Base-by-base conservation (phyloP, 306 rosid genomes). In the Astragalus membranaceus region DNA sequence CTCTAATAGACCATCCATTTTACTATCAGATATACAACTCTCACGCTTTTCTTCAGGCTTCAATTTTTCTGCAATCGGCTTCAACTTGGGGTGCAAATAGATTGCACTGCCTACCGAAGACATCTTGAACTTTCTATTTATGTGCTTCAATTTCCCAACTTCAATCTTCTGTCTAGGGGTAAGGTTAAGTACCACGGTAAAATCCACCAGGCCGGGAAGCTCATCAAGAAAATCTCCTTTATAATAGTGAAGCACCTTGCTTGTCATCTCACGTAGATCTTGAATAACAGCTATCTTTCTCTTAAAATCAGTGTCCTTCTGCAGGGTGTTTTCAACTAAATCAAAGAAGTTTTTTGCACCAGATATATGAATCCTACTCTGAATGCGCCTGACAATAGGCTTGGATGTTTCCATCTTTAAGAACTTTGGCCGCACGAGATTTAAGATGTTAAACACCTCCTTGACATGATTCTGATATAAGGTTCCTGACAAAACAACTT, bases 151-250 rank as follows among this genome's bases (percentile, higher is more conserved):
- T 23, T 85, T 80, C 39, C 60, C 77, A 57, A 58, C 77, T 78
- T 88, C 94, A 3, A 66, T 78, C 82, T 78, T 88, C 82, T 88
- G 97, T 54, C 54, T 80, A 33, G 88, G 30, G 39, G 84, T 80
- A 52, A 94, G 90, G 55, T 82, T 94, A 15, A 94, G 81, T 3
- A 88, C 74, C 41, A 94, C 87, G 2, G 96, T 89, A 68, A 87
- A 89, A 82, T 94, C 99, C 13, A 80, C 80, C 3, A 94, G 85
- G 44, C 99, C 99, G 16, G 97, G 99, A 76, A 94, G 99, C 81
- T 94, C 99, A 43, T 94, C 99, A 9, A 94, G 91, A 77, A 88
- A 88, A 85, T 94, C 99, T 48, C 99, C 99, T 83, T 86, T 90
- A 35, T 91, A 94, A 50, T 94, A 94, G 61, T 94, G 99, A 10